Percentiles rank a stretch among this genome's conserved stretches.
Conservation (phyloP, 2,329 filamentous ascomycete species). For the Penicillium sp. region DNA sequence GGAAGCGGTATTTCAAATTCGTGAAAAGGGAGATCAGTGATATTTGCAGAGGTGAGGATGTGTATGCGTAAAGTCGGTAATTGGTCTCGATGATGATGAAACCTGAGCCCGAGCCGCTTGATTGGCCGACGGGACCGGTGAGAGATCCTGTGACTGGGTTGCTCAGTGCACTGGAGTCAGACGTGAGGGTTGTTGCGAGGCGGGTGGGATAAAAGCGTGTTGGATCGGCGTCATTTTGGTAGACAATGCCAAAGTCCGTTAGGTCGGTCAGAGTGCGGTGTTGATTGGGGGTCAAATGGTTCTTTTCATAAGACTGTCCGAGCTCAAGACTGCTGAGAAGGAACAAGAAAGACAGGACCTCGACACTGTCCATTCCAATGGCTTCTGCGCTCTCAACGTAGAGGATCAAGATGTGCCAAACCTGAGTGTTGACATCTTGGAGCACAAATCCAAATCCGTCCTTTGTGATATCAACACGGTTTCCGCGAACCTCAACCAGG, state of each 20-base stretch:
- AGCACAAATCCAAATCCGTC: slow-evolving; percentile 92
- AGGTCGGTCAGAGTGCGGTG: slow-evolving; percentile 87
- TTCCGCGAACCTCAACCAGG: slow-evolving; percentile 67
- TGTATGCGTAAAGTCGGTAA: slow-evolving; percentile 96
- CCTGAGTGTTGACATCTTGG: slow-evolving; percentile 93
- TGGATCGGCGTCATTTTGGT: slow-evolving; percentile 54
- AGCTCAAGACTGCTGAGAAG: slow-evolving; percentile 91
- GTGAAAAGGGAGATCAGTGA: slow-evolving; percentile 89
- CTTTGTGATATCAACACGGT: slow-evolving; percentile 75
- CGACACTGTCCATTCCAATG: slow-evolving; percentile 79
- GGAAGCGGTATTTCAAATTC: slow-evolving; percentile 84
- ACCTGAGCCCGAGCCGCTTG: slow-evolving; percentile 51
- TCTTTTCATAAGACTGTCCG: slow-evolving; percentile 85
- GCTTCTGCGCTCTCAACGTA: slow-evolving; percentile 84
- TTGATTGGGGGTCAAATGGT: slow-evolving; percentile 77
- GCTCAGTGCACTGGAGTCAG: slow-evolving; percentile 70
- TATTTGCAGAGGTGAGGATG: slow-evolving; percentile 89
- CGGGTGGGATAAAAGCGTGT: slow-evolving; percentile 81
- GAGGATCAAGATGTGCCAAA: slow-evolving; percentile 91
- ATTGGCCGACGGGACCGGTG: slow-evolving; percentile 32
- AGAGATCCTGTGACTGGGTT: slow-evolving; percentile 69
- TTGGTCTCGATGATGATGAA: slow-evolving; percentile 98
- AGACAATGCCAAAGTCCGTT: slow-evolving; percentile 89
- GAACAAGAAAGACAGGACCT: slow-evolving; percentile 95
- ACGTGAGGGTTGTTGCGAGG: slow-evolving; percentile 89